phyloP scores from a whole-genome alignment of 495 filamentous ascomycete genomes.

The Sporormia fimetaria region DNA sequence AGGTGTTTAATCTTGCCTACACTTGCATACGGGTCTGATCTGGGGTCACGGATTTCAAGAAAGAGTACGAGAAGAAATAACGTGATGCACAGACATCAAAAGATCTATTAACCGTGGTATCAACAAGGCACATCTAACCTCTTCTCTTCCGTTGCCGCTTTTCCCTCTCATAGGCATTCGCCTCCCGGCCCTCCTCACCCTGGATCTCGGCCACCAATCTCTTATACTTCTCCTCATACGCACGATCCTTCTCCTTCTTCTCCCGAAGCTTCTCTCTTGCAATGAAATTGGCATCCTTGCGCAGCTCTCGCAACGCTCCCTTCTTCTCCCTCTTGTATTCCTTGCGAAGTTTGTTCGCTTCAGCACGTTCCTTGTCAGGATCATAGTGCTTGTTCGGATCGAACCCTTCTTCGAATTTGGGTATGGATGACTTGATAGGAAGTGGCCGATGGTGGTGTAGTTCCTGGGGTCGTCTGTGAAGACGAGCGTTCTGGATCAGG shows the following conservation, averaged over 20 bases:
- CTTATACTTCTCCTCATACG: constrained; percentile 90
- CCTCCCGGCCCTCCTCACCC: constrained; percentile 76
- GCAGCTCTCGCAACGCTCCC: constrained; percentile 83
- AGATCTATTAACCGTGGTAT: too few species aligned
- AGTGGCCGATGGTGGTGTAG: constrained; percentile 84
- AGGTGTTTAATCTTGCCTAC: too few species aligned
- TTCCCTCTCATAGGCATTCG: constrained; percentile 80
- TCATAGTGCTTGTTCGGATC: constrained; percentile 94
- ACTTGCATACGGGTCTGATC: too few species aligned
- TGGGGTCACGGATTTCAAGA: too few species aligned
- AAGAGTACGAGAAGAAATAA: too few species aligned
- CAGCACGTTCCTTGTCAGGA: constrained; percentile 75
- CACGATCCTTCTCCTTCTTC: constrained; percentile 78
- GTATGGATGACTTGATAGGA: constrained; percentile 76
- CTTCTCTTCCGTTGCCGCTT: constrained; percentile 56
- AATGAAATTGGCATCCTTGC: constrained; percentile 89
- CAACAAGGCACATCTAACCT: too few species aligned
- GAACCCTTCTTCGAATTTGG: constrained; percentile 95
- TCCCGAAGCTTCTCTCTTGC: constrained; percentile 75
- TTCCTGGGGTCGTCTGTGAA: constrained; percentile 61
- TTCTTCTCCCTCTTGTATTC: constrained; percentile 94
- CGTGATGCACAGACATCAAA: too few species aligned
- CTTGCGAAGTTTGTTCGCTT: constrained; percentile 62
- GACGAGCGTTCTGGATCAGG: constrained; percentile 44
- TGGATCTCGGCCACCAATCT: constrained; percentile 87